These are phyloP conservation scores for Pythium sp. DNA, from an alignment of 352 stramenopile genomes.

Conservation along the genomic window DNA sequence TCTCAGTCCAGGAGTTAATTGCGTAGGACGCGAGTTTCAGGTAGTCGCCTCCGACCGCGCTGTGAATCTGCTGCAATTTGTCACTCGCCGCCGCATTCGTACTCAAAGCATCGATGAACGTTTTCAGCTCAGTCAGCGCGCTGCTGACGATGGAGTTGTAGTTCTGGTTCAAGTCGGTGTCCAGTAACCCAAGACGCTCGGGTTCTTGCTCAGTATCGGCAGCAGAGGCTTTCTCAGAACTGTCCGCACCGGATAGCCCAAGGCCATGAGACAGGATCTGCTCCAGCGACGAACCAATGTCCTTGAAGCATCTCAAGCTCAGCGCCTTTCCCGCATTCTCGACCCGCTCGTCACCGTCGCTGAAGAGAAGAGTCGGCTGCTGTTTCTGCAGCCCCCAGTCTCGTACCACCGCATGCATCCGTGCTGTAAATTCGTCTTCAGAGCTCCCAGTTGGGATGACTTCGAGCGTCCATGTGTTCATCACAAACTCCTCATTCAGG, in stretches of 20 bases:
- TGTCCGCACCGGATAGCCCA: not conserved
- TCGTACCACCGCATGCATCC: slow-evolving; percentile 15
- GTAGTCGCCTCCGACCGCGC: not conserved
- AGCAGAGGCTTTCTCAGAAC: not conserved
- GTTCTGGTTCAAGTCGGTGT: not conserved
- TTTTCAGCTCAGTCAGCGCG: slow-evolving; percentile 4
- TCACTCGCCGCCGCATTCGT: not conserved
- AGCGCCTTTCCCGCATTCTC: not conserved
- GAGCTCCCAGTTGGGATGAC: slow-evolving; percentile 18
- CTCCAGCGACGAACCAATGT: slow-evolving; percentile 21
- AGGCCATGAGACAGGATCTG: slow-evolving; percentile 7
- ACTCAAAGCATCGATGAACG: slow-evolving; percentile 4
- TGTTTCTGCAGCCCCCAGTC: slow-evolving; percentile 26
- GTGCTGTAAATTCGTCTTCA: slow-evolving; percentile 6
- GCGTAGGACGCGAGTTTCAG: not conserved
- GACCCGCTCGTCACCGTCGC: slow-evolving; percentile 10
- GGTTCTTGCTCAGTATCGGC: not conserved
- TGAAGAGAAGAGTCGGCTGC: slow-evolving; percentile 18
- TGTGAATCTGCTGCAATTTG: slow-evolving; percentile 16
- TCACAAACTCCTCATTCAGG: slow-evolving; percentile 31
- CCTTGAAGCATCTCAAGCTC: slow-evolving; percentile 17
- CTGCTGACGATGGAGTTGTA: not conserved
- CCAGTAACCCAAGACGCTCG: not conserved
- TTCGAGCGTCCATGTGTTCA: slow-evolving; percentile 26
- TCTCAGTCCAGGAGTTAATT: slow-evolving; percentile 20